Evolutionary conservation across 2,329 filamentous ascomycete species (phyloP).

Genomic region (Aspergillus novofumigatus): DNA sequence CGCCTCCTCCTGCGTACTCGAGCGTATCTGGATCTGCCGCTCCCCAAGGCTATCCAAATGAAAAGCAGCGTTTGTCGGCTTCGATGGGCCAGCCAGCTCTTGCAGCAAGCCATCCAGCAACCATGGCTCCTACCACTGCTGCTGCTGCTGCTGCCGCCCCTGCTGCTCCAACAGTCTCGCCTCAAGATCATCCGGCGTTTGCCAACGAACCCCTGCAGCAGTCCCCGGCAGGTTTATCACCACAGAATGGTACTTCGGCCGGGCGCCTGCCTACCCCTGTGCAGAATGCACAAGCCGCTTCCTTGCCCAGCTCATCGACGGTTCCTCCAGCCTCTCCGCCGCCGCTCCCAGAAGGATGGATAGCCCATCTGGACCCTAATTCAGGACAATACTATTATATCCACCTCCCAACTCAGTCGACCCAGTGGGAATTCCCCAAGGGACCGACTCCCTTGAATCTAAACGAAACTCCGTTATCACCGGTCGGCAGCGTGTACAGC

Average conservation of each 20-base stretch:
- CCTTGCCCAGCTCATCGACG: constrained; percentile 38
- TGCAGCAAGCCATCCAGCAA: constrained; percentile 24
- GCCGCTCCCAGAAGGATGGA: constrained; percentile 95
- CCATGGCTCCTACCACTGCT: constrained; percentile 17
- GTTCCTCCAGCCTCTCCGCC: constrained; percentile 76
- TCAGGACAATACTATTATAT: constrained; percentile 99
- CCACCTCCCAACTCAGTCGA: constrained; percentile 88
- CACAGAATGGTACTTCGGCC: constrained; percentile 34
- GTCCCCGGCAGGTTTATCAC: constrained; percentile 33
- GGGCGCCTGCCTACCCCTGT: constrained; percentile 6
- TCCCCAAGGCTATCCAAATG: constrained; percentile 64
- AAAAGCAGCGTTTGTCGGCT: constrained; percentile 61
- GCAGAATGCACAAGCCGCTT: constrained; percentile 24
- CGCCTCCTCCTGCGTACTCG: constrained; percentile 93
- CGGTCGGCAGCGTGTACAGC: constrained; percentile 68
- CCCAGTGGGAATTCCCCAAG: constrained; percentile 98
- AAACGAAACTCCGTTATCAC: constrained; percentile 77
- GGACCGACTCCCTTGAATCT: constrained; percentile 85
- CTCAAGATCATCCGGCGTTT: constrained; percentile 75
- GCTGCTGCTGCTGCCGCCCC: constrained; percentile 15
- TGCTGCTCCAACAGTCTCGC: constrained; percentile 30
- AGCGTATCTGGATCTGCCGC: constrained; percentile 56
- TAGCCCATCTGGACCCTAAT: constrained; percentile 89
- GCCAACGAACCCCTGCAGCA: constrained; percentile 70
- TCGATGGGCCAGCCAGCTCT: constrained; percentile 11